Evolutionary conservation across 495 filamentous ascomycete species (phyloP).

Genomic region (Halenospora varia): DNA sequence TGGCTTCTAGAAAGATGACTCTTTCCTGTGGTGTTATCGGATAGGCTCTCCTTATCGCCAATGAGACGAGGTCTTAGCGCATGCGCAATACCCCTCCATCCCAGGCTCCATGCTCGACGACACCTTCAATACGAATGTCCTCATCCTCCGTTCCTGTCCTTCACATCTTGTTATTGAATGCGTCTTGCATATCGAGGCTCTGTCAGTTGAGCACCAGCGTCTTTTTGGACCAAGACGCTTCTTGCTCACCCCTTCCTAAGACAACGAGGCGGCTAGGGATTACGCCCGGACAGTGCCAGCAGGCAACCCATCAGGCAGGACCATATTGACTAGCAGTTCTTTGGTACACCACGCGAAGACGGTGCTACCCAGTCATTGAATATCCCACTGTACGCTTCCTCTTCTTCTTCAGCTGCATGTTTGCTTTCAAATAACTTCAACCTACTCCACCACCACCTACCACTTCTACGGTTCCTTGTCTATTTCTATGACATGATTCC

Average conservation of each 20-base stretch:
- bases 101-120: background rate
- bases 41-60: background rate
- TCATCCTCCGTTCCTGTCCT: conserved; percentile 6
- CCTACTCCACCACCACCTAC: background rate
- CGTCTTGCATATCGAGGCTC: background rate
- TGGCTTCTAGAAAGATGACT: background rate
- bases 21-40: background rate
- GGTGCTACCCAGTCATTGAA: background rate
- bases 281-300: conserved; percentile 9
- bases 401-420: background rate
- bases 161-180: background rate
- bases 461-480: background rate
- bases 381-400: background rate
- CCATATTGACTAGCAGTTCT: background rate
- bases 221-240: background rate
- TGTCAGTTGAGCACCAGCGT: background rate
- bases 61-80: conserved; percentile 1
- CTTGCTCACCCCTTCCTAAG: conserved; percentile 5
- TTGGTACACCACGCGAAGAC: background rate
- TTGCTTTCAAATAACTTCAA: background rate
- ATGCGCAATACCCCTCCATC: background rate
- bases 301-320: conserved; percentile 7
- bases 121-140: conserved; percentile 6
- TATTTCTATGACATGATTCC: conserved; percentile 16
- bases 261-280: background rate